Percentiles rank a stretch among this genome's conserved stretches.
phyloP scores from a whole-genome alignment of 1,284 basidiomycete genomes.

The Taiwanofungus camphoratus region DNA sequence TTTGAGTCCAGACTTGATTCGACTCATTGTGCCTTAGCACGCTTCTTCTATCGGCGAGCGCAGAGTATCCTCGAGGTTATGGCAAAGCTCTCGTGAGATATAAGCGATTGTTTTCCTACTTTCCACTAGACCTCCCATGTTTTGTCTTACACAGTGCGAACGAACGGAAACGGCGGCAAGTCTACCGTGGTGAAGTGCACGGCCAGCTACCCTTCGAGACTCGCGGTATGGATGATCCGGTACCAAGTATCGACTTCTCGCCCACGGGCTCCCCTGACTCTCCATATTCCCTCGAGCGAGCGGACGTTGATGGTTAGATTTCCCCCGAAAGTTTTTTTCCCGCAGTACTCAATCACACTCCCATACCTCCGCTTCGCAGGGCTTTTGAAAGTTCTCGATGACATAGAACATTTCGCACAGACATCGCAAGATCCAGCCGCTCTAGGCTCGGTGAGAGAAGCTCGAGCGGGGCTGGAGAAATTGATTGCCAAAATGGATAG shows the following conservation, averaged over 20 bases:
- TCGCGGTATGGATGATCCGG: conserved; percentile 67
- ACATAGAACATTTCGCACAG: conserved; percentile 53
- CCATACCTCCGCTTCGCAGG: conserved; percentile 31
- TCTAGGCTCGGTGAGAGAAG: conserved; percentile 54
- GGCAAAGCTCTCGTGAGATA: conserved; percentile 73
- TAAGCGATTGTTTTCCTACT: neutral
- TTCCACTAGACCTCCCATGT: neutral
- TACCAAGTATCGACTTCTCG: conserved; percentile 74
- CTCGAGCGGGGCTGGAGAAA: conserved; percentile 56
- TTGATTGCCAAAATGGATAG: conserved; percentile 71
- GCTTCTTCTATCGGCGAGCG: conserved; percentile 74
- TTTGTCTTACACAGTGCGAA: conserved; percentile 39
- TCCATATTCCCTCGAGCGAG: conserved; percentile 59
- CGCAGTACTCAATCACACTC: neutral
- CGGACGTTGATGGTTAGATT: conserved; percentile 66
- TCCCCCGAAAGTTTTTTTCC: neutral
- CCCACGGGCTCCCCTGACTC: conserved; percentile 44
- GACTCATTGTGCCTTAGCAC: conserved; percentile 35
- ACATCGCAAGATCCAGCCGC: conserved; percentile 39
- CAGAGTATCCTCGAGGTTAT: conserved; percentile 77
- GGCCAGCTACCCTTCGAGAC: conserved; percentile 78
- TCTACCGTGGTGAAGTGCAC: conserved; percentile 73
- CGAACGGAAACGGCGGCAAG: conserved; percentile 72
- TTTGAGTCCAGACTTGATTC: neutral
- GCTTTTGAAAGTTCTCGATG: conserved; percentile 57